These are phyloP conservation scores for Lanmaoa rubissima DNA, from an alignment of 768 basidiomycete genomes.

Conservation along the genomic window DNA sequence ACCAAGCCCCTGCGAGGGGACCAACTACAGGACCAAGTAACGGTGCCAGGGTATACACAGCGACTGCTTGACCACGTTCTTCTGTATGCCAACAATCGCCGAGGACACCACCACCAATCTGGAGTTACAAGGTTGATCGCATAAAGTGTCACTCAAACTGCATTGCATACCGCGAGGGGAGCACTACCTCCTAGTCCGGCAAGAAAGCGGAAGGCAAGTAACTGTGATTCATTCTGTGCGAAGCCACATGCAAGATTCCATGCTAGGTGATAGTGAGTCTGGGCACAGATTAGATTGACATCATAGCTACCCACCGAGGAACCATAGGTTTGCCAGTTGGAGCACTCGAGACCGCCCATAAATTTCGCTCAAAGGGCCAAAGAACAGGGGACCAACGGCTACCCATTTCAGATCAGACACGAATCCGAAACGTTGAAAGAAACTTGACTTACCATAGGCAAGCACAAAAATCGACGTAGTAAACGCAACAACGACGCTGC, in stretches of 20 bases:
- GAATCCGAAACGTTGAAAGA: not conserved
- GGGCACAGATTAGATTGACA: not conserved
- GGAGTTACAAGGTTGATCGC: not conserved
- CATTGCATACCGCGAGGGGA: slow-evolving; percentile 45
- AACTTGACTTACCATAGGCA: slow-evolving; percentile 49
- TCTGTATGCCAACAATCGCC: slow-evolving; percentile 62
- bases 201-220: slow-evolving; percentile 68
- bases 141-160: not conserved
- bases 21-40: slow-evolving; percentile 64
- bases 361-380: slow-evolving; percentile 69
- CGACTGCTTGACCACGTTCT: slow-evolving; percentile 61
- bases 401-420: not conserved
- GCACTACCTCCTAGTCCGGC: slow-evolving; percentile 74
- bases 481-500: slow-evolving; percentile 47
- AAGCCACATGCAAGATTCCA: slow-evolving; percentile 69
- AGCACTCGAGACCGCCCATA: slow-evolving; percentile 64
- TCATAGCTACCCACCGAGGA: slow-evolving; percentile 44
- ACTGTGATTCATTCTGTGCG: slow-evolving; percentile 51
- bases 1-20: slow-evolving; percentile 63
- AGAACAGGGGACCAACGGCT: slow-evolving; percentile 36
- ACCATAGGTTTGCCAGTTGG: slow-evolving; percentile 64
- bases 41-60: slow-evolving; percentile 64
- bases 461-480: slow-evolving; percentile 58
- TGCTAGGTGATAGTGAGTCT: slow-evolving; percentile 30
- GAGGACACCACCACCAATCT: slow-evolving; percentile 67